Evolutionary conservation across 164 flowering plant genomes (phyloP).

Genomic region (Cinnamomum chago): DNA sequence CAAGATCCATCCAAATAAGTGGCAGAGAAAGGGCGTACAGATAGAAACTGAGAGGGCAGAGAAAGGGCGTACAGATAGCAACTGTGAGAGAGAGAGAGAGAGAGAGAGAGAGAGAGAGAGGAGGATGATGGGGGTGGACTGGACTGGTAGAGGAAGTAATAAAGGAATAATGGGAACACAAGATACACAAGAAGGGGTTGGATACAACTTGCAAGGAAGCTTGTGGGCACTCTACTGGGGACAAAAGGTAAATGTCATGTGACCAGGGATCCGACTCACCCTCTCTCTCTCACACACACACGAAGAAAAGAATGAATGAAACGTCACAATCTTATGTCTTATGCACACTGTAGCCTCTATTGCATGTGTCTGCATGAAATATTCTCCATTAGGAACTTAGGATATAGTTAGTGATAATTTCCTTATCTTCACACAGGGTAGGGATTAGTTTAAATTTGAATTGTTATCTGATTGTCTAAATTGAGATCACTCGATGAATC

Average conservation of each 20-base stretch:
- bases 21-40: constrained; percentile 12
- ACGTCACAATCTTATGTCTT: constrained; percentile 3
- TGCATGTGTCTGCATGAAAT: too few relatives aligned
- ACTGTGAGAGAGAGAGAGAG: constrained; percentile 8
- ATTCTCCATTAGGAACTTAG: too few relatives aligned
- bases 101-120: not conserved
- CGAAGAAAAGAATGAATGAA: constrained; percentile 1
- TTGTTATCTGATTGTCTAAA: too few relatives aligned
- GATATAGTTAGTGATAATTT: too few relatives aligned
- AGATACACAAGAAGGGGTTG: not conserved
- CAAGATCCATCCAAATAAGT: constrained; percentile 10
- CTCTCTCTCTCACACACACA: not conserved
- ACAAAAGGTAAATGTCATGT: constrained; percentile 3
- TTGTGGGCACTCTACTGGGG: constrained; percentile 6
- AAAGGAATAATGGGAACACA: not conserved
- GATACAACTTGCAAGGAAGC: constrained; percentile 1
- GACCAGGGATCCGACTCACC: not conserved
- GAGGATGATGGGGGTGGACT: not conserved
- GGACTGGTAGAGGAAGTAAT: not conserved
- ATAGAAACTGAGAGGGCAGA: constrained; percentile 18
- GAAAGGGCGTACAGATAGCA: constrained; percentile 14
- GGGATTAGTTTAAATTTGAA: too few relatives aligned
- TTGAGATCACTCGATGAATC: too few relatives aligned
- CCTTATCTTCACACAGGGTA: too few relatives aligned
- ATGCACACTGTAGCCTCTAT: not conserved